Evolutionary conservation across 2,329 filamentous ascomycete genomes (phyloP).

Genomic region (Beauveria sp.): DNA sequence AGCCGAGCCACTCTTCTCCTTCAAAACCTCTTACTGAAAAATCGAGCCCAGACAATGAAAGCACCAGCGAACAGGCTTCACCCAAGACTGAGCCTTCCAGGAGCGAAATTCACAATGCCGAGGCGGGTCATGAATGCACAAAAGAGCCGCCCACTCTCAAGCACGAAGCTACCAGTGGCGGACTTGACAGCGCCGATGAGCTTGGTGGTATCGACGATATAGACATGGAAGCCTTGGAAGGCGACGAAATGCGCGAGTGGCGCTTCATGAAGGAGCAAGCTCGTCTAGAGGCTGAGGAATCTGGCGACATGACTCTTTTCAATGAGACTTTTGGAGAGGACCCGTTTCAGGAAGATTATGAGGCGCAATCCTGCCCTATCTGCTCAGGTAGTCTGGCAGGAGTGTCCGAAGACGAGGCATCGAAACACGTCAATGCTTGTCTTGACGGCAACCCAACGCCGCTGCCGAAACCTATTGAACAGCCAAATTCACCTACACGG

Average conservation of each 20-base stretch:
- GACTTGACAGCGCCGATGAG: slow-evolving; percentile 28
- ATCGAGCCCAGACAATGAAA: background rate
- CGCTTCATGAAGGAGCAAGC: slow-evolving; percentile 72
- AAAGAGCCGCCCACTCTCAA: slow-evolving; percentile 1
- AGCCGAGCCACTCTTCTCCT: background rate
- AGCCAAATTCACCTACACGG: slow-evolving; percentile 12
- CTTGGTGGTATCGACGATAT: slow-evolving; percentile 47
- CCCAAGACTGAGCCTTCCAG: background rate
- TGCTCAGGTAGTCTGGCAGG: slow-evolving; percentile 60
- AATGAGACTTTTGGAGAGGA: slow-evolving; percentile 28
- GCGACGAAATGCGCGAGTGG: slow-evolving; percentile 59
- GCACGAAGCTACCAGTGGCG: slow-evolving; percentile 13
- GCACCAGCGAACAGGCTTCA: background rate
- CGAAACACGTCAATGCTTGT: slow-evolving; percentile 85
- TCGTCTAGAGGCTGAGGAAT: slow-evolving; percentile 53
- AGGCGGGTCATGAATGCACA: background rate
- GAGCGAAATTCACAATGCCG: background rate
- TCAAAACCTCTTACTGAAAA: background rate
- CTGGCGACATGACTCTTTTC: slow-evolving; percentile 28
- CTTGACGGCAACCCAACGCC: slow-evolving; percentile 72
- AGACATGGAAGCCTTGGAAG: slow-evolving; percentile 41
- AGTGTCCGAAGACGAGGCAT: slow-evolving; percentile 57
- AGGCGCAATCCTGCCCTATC: slow-evolving; percentile 59
- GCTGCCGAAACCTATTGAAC: slow-evolving; percentile 28
- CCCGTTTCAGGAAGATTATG: slow-evolving; percentile 23